Conservation (phyloP, 805 yeast species). For the Yarrowia porcina region DNA sequence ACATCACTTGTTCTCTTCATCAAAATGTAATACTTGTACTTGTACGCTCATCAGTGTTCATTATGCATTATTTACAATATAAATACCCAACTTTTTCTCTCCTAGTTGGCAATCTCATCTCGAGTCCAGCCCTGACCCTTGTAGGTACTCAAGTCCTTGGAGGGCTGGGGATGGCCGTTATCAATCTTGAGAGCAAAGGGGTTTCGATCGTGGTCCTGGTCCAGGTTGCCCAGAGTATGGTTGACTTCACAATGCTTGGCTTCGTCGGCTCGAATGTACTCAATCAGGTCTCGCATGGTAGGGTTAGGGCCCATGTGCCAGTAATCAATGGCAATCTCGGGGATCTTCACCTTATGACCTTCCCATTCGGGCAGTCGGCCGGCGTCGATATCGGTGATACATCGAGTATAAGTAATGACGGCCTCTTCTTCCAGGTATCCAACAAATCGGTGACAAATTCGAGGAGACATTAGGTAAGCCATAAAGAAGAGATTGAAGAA, state of each 20-base stretch:
- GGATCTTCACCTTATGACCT: slow-evolving; percentile 28
- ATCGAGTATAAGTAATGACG: slow-evolving; percentile 62
- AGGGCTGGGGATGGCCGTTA: slow-evolving; percentile 38
- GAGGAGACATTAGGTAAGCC: slow-evolving; percentile 55
- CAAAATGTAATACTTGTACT: no score
- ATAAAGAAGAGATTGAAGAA: slow-evolving; percentile 65
- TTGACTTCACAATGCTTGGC: slow-evolving; percentile 78
- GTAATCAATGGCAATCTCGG: slow-evolving; percentile 56
- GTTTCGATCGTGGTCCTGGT: slow-evolving; percentile 54
- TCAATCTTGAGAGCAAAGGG: slow-evolving; percentile 56
- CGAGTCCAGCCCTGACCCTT: slow-evolving; percentile 40
- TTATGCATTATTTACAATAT: slow-evolving; percentile 5
- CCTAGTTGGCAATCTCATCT: slow-evolving; percentile 35
- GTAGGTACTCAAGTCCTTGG: slow-evolving; percentile 35
- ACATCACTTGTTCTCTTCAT: no score
- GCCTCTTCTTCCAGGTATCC: slow-evolving; percentile 80
- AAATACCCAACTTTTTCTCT: background rate
- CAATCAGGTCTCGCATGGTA: slow-evolving; percentile 56
- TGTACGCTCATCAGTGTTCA: no score
- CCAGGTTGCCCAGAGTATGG: slow-evolving; percentile 68
- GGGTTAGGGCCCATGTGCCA: slow-evolving; percentile 57
- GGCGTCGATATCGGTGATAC: slow-evolving; percentile 51
- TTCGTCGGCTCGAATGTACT: slow-evolving; percentile 69
- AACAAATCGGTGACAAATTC: slow-evolving; percentile 68
- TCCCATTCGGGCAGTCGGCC: slow-evolving; percentile 52